Evolutionary conservation across 805 yeast genomes (phyloP).

Genomic region (Wickerhamiella alocasiicola): DNA sequence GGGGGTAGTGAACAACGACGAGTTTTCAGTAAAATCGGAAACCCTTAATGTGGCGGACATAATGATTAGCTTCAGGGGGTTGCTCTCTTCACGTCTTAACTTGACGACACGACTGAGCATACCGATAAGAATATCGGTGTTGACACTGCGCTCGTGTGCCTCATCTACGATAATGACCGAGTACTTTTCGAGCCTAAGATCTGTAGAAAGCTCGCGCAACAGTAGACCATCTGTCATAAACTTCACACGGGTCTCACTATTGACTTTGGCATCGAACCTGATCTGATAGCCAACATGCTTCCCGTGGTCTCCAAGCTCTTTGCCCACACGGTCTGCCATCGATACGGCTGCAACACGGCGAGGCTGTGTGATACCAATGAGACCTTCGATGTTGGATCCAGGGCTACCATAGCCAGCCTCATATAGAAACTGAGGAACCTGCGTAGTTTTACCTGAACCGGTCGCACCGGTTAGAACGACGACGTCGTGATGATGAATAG

Average conservation of each 20-base stretch:
- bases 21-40: constrained; percentile 80
- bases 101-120: constrained; percentile 78
- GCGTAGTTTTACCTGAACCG: constrained; percentile 98
- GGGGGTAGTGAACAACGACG: constrained; percentile 45
- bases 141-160: constrained; percentile 94
- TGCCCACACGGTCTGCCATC: constrained; percentile 72
- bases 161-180: constrained; percentile 87
- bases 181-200: constrained; percentile 66
- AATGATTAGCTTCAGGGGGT: constrained; percentile 67
- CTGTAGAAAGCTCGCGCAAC: constrained; percentile 83
- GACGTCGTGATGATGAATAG: constrained; percentile 82
- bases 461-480: constrained; percentile 94
- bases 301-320: constrained; percentile 63
- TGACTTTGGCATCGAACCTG: constrained; percentile 69
- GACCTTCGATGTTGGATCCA: constrained; percentile 60
- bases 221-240: constrained; percentile 97
- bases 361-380: constrained; percentile 94
- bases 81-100: constrained; percentile 43
- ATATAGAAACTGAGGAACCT: constrained; percentile 88
- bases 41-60: constrained; percentile 98
- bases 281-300: constrained; percentile 74
- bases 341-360: constrained; percentile 79
- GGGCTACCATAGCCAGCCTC: constrained; percentile 80
- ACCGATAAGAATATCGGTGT: constrained; percentile 92
- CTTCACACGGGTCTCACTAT: constrained; percentile 51